Evolutionary conservation across 768 basidiomycete genomes (phyloP), one percentile per base, ranked within the genome.

Genomic region (Boletus rubescentipes): DNA sequence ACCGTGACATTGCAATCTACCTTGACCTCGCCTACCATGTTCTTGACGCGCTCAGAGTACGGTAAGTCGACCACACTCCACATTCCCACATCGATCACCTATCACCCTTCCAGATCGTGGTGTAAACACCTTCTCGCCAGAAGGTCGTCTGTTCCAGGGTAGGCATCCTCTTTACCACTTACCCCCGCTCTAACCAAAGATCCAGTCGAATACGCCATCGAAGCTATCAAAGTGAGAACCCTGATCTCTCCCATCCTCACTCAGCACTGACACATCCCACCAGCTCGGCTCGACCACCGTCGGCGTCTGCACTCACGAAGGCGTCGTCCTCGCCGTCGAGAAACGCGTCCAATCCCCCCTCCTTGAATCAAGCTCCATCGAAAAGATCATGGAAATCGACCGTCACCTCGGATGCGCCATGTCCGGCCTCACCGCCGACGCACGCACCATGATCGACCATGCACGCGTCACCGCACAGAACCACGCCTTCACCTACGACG

Each of bases 301-400:
- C 62, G 97, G 96, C 55, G 89, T 98, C 68, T 84, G 85, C 66
- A 98, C 97, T 31, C 80, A 86, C 36, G 79, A 91, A 62, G 97
- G 97, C 55, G 89, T 94, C 61, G 80, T 98, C 60, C 87, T 99
- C 54, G 97, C 85, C 50, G 93, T 98, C 61, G 97, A 99, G 79
- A 98, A 99, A 77, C 94, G 97, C 72, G 93, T 97, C 48, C 94
- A 97, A 72, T 98, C 95, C 0, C 91, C 94, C 10, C 82, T 99
- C 44, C 84, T 98, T 65, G 97, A 98, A 76, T 86, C 93, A 37
- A 89, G 83, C 58, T 95, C 94, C 51, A 94, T 99, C 67, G 96
- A 99, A 72, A 98, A 98, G 80, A 98, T 98, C 70, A 98, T 99
- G 96, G 97, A 99, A 77, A 98, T 99, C 65, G 97, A 98, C 75